These are phyloP conservation scores for Eucalyptus erythrocorys DNA, from an alignment of 345 rosid species.

Conservation along the genomic window DNA sequence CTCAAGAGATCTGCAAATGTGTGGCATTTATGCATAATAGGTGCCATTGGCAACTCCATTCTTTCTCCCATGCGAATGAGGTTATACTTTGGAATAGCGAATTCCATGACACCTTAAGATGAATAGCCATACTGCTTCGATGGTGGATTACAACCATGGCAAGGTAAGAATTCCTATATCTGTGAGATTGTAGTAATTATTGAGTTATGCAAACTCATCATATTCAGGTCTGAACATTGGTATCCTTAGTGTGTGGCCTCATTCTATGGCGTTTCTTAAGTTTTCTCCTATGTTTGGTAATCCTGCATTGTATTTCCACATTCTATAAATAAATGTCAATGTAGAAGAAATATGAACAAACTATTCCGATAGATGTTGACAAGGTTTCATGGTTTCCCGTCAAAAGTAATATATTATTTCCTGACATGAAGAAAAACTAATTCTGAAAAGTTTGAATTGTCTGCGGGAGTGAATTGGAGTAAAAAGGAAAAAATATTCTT, in stretches of 20 bases:
- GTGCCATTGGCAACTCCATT: background rate
- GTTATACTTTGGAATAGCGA: background rate
- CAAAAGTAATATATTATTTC: background rate
- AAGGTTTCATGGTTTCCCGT: background rate
- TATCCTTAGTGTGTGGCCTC: background rate
- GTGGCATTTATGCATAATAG: background rate
- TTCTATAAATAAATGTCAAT: background rate
- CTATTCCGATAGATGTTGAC: background rate
- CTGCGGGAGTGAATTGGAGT: background rate
- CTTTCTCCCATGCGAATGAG: background rate
- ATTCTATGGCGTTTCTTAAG: too few relatives aligned
- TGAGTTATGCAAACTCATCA: background rate
- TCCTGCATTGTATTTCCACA: background rate
- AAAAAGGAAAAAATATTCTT: background rate
- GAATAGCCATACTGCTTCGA: background rate
- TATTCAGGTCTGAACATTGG: background rate
- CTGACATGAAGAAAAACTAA: background rate
- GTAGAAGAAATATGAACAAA: background rate
- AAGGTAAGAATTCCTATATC: background rate
- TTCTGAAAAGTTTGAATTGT: background rate
- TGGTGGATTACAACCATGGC: background rate
- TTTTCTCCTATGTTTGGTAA: background rate
- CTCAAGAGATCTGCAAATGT: background rate
- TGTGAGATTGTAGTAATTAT: background rate
- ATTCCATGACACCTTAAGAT: background rate